A percentile compares a stretch with the other conserved stretches of the same genome.
Evolutionary conservation across 106 monocot species (phyloP).

Genomic region (Allium cepa): DNA sequence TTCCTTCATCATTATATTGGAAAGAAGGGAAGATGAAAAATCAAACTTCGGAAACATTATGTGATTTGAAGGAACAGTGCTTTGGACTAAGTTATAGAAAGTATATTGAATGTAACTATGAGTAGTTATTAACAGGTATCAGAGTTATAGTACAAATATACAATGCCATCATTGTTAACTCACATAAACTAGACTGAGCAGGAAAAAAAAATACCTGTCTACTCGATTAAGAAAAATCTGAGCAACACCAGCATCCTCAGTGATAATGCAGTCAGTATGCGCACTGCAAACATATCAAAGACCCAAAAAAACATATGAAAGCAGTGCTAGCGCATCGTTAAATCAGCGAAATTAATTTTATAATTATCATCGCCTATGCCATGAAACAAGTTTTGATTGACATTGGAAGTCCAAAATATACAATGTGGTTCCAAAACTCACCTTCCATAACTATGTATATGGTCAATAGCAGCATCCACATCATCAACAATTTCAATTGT

Average conservation of each 20-base stretch:
- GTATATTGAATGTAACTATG: not conserved
- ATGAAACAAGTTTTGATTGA: not conserved
- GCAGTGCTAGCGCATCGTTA: not conserved
- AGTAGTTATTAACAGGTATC: not conserved
- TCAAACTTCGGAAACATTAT: not conserved
- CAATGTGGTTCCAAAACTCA: not conserved
- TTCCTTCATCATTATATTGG: too few relatives aligned
- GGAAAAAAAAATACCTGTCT: slow-evolving; percentile 50
- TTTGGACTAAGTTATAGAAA: not conserved
- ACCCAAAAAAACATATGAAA: not conserved
- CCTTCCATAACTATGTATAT: slow-evolving; percentile 89
- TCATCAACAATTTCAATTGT: slow-evolving; percentile 84
- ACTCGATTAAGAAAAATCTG: slow-evolving; percentile 62
- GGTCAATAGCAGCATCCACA: slow-evolving; percentile 71
- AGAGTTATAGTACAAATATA: not conserved
- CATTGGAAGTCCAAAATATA: too few relatives aligned
- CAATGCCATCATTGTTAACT: not conserved
- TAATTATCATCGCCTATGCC: not conserved
- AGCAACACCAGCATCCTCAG: slow-evolving; percentile 56
- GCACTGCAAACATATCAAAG: slow-evolving; percentile 36
- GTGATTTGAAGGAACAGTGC: not conserved
- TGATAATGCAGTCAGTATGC: slow-evolving; percentile 87
- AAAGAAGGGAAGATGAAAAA: too few relatives aligned
- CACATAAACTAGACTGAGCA: not conserved
- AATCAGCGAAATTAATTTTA: not conserved